A percentile compares a stretch with the other conserved stretches of the same genome.
These are phyloP conservation scores for Bryoglossum gracile DNA, from an alignment of 495 filamentous ascomycete species.

Conservation along the genomic window DNA sequence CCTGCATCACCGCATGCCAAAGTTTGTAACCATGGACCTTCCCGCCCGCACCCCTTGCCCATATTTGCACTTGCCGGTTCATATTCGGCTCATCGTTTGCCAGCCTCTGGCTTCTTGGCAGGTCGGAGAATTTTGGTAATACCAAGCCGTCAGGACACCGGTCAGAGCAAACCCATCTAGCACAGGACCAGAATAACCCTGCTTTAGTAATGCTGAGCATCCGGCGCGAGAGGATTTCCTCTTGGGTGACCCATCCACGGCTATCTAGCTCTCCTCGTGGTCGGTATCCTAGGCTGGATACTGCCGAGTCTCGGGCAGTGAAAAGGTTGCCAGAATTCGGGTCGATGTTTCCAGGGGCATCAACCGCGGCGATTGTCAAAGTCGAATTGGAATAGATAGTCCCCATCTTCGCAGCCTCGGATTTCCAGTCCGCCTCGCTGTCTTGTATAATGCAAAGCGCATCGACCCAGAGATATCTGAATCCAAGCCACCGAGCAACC, in stretches of 20 bases:
- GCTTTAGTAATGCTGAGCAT: constrained; percentile 2
- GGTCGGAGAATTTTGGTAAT: constrained; percentile 3
- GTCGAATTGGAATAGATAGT: constrained; percentile 8
- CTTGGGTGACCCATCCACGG: constrained; percentile 4
- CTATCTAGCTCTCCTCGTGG: constrained; percentile 1
- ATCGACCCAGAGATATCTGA: constrained; percentile 9
- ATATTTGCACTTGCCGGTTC: constrained; percentile 3
- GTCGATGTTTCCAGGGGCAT: background rate
- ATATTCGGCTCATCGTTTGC: constrained; percentile 2
- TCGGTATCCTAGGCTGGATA: constrained; percentile 1
- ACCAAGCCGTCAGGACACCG: constrained; percentile 1
- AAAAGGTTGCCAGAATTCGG: constrained; percentile 2
- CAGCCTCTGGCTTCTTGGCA: constrained; percentile 3
- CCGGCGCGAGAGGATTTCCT: constrained; percentile 5
- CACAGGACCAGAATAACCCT: constrained; percentile 2
- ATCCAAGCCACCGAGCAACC: constrained; percentile 2
- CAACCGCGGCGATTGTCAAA: constrained; percentile 12
- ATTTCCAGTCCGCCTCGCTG: constrained; percentile 6
- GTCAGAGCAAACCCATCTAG: constrained; percentile 4
- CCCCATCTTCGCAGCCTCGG: constrained; percentile 11
- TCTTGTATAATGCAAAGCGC: constrained; percentile 10
- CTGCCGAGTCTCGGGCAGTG: background rate
- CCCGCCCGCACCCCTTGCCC: background rate
- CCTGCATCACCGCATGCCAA: constrained; percentile 1
- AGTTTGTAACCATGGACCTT: constrained; percentile 1